A percentile compares a stretch with the other conserved stretches of the same genome.
Evolutionary conservation across 139 green algal genomes (phyloP).

Genomic region (Chlamydomonas schloesseri): DNA sequence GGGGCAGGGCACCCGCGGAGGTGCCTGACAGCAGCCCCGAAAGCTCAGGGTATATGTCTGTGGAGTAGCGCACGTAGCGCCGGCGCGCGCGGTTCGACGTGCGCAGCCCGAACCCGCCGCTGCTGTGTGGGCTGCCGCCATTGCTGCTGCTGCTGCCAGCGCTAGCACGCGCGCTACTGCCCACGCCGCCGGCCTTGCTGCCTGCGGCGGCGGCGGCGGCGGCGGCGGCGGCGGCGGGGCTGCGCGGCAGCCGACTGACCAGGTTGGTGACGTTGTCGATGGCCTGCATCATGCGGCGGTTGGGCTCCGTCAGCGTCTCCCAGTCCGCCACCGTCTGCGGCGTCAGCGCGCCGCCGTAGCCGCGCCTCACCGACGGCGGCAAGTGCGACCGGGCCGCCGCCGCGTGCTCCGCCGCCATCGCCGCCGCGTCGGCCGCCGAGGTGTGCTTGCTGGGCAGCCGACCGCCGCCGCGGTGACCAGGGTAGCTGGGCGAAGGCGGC

Average conservation of each 20-base stretch:
- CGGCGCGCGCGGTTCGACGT: neutral
- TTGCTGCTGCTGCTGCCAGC: neutral
- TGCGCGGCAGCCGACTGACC: neutral
- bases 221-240: neutral
- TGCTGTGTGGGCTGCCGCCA: no score
- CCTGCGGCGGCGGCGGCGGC: neutral
- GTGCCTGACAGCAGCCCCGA: neutral
- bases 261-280: conserved; percentile 38
- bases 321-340: conserved; percentile 26
- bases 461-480: no score
- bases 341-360: conserved; percentile 6
- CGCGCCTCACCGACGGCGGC: conserved; percentile 25
- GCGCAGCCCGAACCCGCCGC: neutral
- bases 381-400: neutral
- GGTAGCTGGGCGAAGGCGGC: no score
- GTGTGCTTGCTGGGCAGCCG: no score
- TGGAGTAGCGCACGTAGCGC: conserved; percentile 27
- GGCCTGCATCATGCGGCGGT: conserved; percentile 37
- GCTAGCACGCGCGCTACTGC: no score
- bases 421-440: conserved; percentile 19
- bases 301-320: conserved; percentile 28
- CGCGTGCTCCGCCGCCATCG: neutral
- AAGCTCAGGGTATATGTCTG: conserved; percentile 26
- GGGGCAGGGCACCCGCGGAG: neutral
- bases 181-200: no score